Percentiles rank a stretch among this genome's conserved stretches.
Conservation (phyloP, 169 alveolate genomes). For the Babesia ovis region DNA sequence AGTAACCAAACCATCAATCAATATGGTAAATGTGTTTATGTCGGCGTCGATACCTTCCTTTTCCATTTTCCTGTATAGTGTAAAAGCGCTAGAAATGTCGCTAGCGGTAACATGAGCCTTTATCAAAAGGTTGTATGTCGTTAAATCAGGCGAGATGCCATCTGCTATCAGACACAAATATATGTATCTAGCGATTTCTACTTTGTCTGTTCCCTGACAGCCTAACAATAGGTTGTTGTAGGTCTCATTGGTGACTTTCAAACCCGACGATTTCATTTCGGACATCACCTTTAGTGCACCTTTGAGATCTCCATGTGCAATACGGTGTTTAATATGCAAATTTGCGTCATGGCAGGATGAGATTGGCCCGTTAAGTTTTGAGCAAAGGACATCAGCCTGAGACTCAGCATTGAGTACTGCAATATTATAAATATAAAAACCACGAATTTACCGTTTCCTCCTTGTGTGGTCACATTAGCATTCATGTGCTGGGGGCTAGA, state of each 20-base stretch:
- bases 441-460: too few relatives aligned
- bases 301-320: not conserved
- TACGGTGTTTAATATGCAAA: too few relatives aligned
- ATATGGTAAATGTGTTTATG: conserved; percentile 73
- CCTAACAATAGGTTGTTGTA: conserved; percentile 70
- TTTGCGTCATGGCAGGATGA: not conserved
- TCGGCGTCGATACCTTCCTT: conserved; percentile 75
- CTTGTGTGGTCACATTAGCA: too few relatives aligned
- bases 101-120: conserved; percentile 73
- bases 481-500: too few relatives aligned
- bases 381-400: too few relatives aligned
- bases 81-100: conserved; percentile 75
- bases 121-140: conserved; percentile 76
- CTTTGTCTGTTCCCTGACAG: conserved; percentile 55
- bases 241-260: conserved; percentile 59
- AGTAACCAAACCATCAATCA: conserved; percentile 78
- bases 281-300: conserved; percentile 9
- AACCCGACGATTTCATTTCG: conserved; percentile 3
- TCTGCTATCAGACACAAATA: conserved; percentile 77
- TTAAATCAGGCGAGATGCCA: conserved; percentile 71
- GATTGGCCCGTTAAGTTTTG: not conserved
- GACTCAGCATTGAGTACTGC: too few relatives aligned
- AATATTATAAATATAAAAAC: too few relatives aligned
- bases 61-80: conserved; percentile 78
- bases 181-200: conserved; percentile 73